Conservation (phyloP, 2,329 filamentous ascomycete species). For the Akanthomyces muscarius region DNA sequence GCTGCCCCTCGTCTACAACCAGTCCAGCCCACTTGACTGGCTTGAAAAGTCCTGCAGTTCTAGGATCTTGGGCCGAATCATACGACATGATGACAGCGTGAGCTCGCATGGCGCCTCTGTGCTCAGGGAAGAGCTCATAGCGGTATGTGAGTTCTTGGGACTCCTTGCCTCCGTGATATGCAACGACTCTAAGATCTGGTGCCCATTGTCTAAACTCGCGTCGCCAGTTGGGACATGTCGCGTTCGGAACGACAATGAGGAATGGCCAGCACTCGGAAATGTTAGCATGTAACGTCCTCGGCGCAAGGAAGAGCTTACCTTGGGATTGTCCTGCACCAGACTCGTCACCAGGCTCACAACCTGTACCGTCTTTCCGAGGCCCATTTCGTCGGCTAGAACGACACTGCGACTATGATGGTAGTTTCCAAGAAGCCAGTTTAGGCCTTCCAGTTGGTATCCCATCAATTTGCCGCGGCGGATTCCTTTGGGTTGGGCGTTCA, state of each 20-base stretch:
- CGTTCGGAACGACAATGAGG: constrained; percentile 87
- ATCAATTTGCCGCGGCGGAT: constrained; percentile 79
- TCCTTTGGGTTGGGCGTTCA: constrained; percentile 67
- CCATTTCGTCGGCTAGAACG: constrained; percentile 97
- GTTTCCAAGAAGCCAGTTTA: constrained; percentile 94
- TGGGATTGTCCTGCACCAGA: constrained; percentile 60
- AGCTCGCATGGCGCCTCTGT: constrained; percentile 66
- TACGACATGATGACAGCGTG: constrained; percentile 96
- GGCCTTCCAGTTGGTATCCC: constrained; percentile 86
- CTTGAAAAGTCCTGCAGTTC: constrained; percentile 61
- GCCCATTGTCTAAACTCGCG: constrained; percentile 94
- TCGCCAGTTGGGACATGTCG: constrained; percentile 96
- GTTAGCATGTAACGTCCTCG: background rate
- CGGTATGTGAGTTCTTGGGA: constrained; percentile 73
- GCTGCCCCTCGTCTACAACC: constrained; percentile 91
- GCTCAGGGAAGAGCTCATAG: constrained; percentile 77
- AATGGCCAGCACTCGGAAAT: constrained; percentile 72
- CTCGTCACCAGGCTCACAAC: constrained; percentile 78
- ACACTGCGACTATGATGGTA: constrained; percentile 80
- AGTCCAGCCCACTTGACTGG: constrained; percentile 79
- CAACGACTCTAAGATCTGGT: constrained; percentile 80
- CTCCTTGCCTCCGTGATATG: constrained; percentile 76
- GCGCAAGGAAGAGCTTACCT: constrained; percentile 29
- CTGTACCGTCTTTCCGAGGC: constrained; percentile 94
- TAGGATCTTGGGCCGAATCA: constrained; percentile 75